A percentile compares a stretch with the other conserved stretches of the same genome.
These are phyloP conservation scores for Colletotrichum higginsianum DNA, from an alignment of 2,329 filamentous ascomycete genomes.

Conservation along the genomic window DNA sequence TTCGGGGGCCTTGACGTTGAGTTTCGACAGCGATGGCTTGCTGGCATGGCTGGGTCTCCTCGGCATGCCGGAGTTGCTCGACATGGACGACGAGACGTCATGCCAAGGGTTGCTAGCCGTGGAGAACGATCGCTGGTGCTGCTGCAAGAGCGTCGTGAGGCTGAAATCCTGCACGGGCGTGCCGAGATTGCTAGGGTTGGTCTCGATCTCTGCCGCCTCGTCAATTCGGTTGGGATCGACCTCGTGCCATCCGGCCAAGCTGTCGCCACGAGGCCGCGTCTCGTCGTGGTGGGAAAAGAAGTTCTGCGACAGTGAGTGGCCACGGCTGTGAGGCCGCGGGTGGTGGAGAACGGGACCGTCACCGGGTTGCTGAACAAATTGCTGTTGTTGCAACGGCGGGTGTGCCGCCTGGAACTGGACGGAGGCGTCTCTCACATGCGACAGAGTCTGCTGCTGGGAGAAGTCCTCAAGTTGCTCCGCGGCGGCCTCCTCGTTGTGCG, in stretches of 20 bases:
- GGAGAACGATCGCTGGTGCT: slow-evolving; percentile 70
- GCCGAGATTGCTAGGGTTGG: slow-evolving; percentile 80
- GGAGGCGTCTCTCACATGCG: slow-evolving; percentile 61
- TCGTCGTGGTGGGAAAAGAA: slow-evolving; percentile 73
- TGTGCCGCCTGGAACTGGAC: slow-evolving; percentile 64
- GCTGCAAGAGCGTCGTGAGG: slow-evolving; percentile 57
- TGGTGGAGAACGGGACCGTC: slow-evolving; percentile 76
- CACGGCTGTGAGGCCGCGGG: slow-evolving; percentile 80
- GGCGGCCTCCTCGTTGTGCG: slow-evolving; percentile 64
- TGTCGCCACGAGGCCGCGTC: slow-evolving; percentile 50
- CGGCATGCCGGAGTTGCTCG: slow-evolving; percentile 52
- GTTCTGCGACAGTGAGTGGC: slow-evolving; percentile 79
- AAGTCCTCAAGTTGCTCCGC: slow-evolving; percentile 21
- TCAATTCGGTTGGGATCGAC: slow-evolving; percentile 59
- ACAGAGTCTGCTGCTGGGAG: slow-evolving; percentile 41
- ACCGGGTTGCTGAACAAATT: slow-evolving; percentile 68
- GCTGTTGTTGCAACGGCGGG: slow-evolving; percentile 66
- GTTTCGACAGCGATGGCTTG: slow-evolving; percentile 80
- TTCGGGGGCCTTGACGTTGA: slow-evolving; percentile 91
- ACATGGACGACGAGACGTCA: slow-evolving; percentile 59
- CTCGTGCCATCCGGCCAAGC: slow-evolving; percentile 57
- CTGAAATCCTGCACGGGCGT: slow-evolving; percentile 71
- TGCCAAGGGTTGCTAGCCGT: slow-evolving; percentile 76
- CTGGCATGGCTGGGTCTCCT: slow-evolving; percentile 72
- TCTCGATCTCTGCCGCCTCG: slow-evolving; percentile 78